Conservation (phyloP, 306 rosid genomes). For the Quercus variabilis region DNA sequence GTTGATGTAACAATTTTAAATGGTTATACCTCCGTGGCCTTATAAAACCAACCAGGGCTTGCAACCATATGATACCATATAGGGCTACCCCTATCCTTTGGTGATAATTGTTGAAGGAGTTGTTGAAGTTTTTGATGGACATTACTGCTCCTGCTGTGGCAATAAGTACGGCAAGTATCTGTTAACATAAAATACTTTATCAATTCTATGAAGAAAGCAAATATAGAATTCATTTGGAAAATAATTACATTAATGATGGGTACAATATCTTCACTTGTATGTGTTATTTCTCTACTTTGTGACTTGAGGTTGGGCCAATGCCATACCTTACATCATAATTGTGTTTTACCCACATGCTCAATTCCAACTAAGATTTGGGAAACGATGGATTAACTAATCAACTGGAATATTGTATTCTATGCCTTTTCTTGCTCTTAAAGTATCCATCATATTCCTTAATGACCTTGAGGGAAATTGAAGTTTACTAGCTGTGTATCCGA, state of each 20-base stretch:
- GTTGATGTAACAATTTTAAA: background rate
- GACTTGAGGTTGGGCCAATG: constrained; percentile 11
- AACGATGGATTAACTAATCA: constrained; percentile 14
- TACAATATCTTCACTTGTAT: background rate
- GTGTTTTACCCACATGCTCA: constrained; percentile 28
- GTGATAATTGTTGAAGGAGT: constrained; percentile 77
- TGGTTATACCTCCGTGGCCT: constrained; percentile 61
- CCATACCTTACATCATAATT: constrained; percentile 32
- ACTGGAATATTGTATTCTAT: constrained; percentile 10
- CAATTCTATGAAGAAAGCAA: background rate
- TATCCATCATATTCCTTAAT: constrained; percentile 38
- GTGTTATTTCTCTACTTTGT: background rate
- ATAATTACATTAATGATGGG: background rate
- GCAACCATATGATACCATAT: constrained; percentile 77
- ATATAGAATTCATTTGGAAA: background rate
- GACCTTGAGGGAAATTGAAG: constrained; percentile 2
- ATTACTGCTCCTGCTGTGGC: constrained; percentile 82
- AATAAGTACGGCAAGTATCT: constrained; percentile 62
- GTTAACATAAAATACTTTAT: constrained; percentile 21
- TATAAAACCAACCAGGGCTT: constrained; percentile 57
- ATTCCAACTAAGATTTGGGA: constrained; percentile 14
- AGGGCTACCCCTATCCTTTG: constrained; percentile 82
- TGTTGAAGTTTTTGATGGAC: constrained; percentile 84
- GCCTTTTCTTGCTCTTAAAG: constrained; percentile 49
- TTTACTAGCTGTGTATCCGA: background rate